phyloP scores from a whole-genome alignment of 2,329 filamentous ascomycete species.

The Aureobasidium sp. region DNA sequence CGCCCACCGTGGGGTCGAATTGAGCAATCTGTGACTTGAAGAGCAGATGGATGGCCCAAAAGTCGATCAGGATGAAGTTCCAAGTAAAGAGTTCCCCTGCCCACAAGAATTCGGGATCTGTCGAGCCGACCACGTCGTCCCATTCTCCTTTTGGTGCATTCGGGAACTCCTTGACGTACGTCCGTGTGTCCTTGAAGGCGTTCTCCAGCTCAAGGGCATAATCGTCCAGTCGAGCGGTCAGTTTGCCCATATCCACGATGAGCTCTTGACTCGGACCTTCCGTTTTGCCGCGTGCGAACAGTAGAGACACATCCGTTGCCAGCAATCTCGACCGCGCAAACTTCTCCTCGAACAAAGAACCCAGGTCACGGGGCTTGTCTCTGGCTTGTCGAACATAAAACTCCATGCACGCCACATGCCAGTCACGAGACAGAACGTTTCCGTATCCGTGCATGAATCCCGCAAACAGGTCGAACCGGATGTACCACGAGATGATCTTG shows the following conservation, averaged over 20 bases:
- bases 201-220: conserved; percentile 48
- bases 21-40: conserved; percentile 61
- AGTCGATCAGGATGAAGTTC: conserved; percentile 68
- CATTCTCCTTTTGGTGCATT: conserved; percentile 42
- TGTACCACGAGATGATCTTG: conserved; percentile 79
- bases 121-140: conserved; percentile 66
- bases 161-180: conserved; percentile 56
- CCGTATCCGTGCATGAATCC: conserved; percentile 74
- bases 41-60: conserved; percentile 71
- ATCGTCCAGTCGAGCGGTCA: conserved; percentile 42
- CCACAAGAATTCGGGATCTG: conserved; percentile 60
- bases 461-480: conserved; percentile 76
- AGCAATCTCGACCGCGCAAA: conserved; percentile 61
- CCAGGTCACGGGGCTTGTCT: conserved; percentile 52
- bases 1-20: conserved; percentile 34
- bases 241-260: conserved; percentile 50
- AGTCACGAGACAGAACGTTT: conserved; percentile 64
- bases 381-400: conserved; percentile 53
- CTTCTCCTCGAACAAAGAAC: conserved; percentile 53
- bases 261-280: conserved; percentile 40
- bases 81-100: conserved; percentile 61
- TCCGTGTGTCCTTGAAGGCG: conserved; percentile 50
- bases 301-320: conserved; percentile 67
- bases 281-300: conserved; percentile 58
- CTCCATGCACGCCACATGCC: conserved; percentile 60